Evolutionary conservation across 2,329 filamentous ascomycete species (phyloP), one percentile per base, ranked within the genome.

Genomic region (Arachnopeziza araneosa): DNA sequence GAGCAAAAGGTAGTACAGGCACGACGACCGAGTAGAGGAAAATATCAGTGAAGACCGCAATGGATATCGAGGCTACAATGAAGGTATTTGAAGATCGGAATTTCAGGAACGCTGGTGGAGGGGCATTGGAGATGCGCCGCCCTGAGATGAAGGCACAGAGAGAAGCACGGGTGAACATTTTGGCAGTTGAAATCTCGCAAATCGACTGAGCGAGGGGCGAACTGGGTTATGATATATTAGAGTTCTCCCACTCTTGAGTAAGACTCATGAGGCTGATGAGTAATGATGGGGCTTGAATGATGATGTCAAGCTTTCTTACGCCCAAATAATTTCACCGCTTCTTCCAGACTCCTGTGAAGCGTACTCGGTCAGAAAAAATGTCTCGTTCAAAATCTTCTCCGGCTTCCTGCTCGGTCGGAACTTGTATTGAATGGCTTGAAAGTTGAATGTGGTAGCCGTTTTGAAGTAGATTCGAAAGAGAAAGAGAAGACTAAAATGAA

Each of bases 1-100:
- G 74, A 5, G 86, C 84, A 64, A 88, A 91, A 0, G 88, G 88
- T 7, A 90, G 79, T 17, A 91, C 87, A 0, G 88, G 88, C 0
- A 90, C 83, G 32, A 91, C 82, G 22, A 86, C 72, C 10, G 79
- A 82, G 65, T 86, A 87, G 48, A 83, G 77, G 66, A 87, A 85
- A 67, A 86, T 83, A 70, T 87, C 85, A 26, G 68, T 69, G 48
- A 70, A 69, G 1, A 69, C 61, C 50, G 68, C 67, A 57, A 67
- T 60, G 9, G 64, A 58, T 51, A 68, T 63, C 2, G 68, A 68
- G 24, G 59, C 50, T 56, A 66, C 63, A 26, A 70, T 69, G 14
- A 69, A 68, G 19, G 57, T n/a, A 24, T 64, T 64, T 5, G 68
- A 70, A 1, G 68, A 69, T 7, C 68, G 62, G 36, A 69, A 59